These are phyloP conservation scores for Lachancea sp. DNA, from an alignment of 805 yeast genomes.

Conservation along the genomic window DNA sequence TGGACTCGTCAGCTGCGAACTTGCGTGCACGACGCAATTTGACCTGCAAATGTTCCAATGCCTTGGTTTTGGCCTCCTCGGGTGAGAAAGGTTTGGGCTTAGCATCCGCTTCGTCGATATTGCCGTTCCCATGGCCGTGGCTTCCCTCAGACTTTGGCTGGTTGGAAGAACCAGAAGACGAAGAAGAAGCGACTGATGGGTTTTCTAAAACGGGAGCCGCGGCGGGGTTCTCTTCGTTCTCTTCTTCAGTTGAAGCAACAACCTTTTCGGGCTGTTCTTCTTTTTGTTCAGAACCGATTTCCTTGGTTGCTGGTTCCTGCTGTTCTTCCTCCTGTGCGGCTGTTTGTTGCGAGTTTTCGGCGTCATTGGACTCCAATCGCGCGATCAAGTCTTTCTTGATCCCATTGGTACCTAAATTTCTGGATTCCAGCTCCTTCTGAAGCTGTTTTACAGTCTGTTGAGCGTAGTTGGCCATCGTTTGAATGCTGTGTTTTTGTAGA, in stretches of 20 bases:
- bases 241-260: neutral
- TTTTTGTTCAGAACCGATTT: slow-evolving; percentile 7
- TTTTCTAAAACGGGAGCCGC: neutral
- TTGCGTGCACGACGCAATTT: slow-evolving; percentile 69
- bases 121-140: no score
- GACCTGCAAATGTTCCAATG: slow-evolving; percentile 58
- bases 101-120: neutral
- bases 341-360: slow-evolving; percentile 16
- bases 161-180: no score
- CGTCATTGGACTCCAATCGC: slow-evolving; percentile 41
- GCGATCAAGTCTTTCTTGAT: slow-evolving; percentile 72
- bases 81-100: slow-evolving; percentile 37
- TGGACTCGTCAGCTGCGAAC: slow-evolving; percentile 61
- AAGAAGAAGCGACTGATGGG: no score
- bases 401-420: slow-evolving; percentile 65
- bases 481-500: neutral
- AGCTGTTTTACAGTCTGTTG: slow-evolving; percentile 66
- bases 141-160: no score
- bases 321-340: slow-evolving; percentile 8
- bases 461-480: slow-evolving; percentile 7
- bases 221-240: slow-evolving; percentile 1
- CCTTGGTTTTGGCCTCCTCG: slow-evolving; percentile 65
- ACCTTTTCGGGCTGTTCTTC: neutral
- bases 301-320: slow-evolving; percentile 4
- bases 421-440: slow-evolving; percentile 64